phyloP scores from a whole-genome alignment of 768 basidiomycete genomes.

The Trametes cubensis region DNA sequence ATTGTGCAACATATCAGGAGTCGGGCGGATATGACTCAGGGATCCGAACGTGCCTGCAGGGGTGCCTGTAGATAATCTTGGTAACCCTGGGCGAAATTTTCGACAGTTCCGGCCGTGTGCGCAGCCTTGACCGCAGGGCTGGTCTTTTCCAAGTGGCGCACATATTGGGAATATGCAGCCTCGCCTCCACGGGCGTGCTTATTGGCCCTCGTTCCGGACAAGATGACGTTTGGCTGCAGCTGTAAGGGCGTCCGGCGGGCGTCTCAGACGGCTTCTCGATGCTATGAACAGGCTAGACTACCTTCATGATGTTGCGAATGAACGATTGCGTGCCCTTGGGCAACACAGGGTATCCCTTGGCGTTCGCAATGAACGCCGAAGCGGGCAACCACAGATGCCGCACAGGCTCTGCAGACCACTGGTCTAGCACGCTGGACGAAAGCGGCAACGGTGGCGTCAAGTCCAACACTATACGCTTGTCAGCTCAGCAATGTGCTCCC shows the following conservation, averaged over 20 bases:
- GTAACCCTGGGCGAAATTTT: slow-evolving; percentile 90
- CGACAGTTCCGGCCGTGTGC: slow-evolving; percentile 72
- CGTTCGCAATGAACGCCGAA: slow-evolving; percentile 90
- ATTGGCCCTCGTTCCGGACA: slow-evolving; percentile 66
- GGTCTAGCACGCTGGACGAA: slow-evolving; percentile 69
- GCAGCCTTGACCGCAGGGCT: slow-evolving; percentile 68
- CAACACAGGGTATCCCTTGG: slow-evolving; percentile 95
- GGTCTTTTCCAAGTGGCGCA: slow-evolving; percentile 80
- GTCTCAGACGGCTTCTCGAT: neutral
- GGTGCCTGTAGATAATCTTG: slow-evolving; percentile 96
- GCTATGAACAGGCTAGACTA: slow-evolving; percentile 36
- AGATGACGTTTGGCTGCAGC: slow-evolving; percentile 85
- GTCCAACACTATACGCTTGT: slow-evolving; percentile 72
- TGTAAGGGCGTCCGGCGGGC: slow-evolving; percentile 33
- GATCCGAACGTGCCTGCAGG: slow-evolving; percentile 62
- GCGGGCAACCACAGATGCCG: slow-evolving; percentile 86
- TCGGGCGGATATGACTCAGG: neutral
- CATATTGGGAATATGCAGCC: slow-evolving; percentile 86
- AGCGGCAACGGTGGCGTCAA: slow-evolving; percentile 86
- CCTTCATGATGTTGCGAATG: slow-evolving; percentile 87
- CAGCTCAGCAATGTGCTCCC: slow-evolving; percentile 17
- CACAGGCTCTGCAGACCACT: slow-evolving; percentile 96
- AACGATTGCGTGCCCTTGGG: slow-evolving; percentile 92
- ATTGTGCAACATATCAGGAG: slow-evolving; percentile 6
- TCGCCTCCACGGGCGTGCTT: slow-evolving; percentile 84